These are phyloP conservation scores for Phialophora tarda DNA, from an alignment of 2,329 filamentous ascomycete species.

Conservation along the genomic window DNA sequence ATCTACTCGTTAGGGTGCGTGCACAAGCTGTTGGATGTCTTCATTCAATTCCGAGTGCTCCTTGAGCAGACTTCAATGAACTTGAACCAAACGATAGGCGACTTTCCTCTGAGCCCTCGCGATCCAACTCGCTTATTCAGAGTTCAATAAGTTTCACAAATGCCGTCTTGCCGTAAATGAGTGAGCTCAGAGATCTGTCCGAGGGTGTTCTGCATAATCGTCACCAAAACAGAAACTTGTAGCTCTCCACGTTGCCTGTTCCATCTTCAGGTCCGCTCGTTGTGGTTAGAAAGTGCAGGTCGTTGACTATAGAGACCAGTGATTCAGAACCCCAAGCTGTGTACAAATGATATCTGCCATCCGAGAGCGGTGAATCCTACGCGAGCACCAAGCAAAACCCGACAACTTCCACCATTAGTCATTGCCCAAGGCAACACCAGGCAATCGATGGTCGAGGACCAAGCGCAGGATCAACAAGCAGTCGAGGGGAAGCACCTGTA, in stretches of 20 bases:
- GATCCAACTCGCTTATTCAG: not conserved
- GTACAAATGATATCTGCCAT: not conserved
- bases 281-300: constrained; percentile 7
- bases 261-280: constrained; percentile 2
- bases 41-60: not conserved
- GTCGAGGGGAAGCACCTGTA: not conserved
- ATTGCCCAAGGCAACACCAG: not conserved
- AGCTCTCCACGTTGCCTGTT: too few relatives aligned
- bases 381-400: constrained; percentile 6
- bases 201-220: not conserved
- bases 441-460: not conserved
- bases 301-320: constrained; percentile 7
- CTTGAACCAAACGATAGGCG: too few relatives aligned
- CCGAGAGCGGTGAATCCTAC: not conserved
- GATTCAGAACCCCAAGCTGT: not conserved
- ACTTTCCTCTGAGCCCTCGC: too few relatives aligned
- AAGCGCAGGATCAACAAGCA: constrained; percentile 2
- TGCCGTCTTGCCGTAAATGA: not conserved
- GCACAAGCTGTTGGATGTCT: not conserved
- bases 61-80: not conserved
- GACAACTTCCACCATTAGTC: constrained; percentile 13
- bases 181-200: not conserved
- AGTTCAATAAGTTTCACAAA: not conserved
- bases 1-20: not conserved
- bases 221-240: not conserved